Evolutionary conservation across 257 asterid species (phyloP).

Genomic region (Rubia yunnanensis): DNA sequence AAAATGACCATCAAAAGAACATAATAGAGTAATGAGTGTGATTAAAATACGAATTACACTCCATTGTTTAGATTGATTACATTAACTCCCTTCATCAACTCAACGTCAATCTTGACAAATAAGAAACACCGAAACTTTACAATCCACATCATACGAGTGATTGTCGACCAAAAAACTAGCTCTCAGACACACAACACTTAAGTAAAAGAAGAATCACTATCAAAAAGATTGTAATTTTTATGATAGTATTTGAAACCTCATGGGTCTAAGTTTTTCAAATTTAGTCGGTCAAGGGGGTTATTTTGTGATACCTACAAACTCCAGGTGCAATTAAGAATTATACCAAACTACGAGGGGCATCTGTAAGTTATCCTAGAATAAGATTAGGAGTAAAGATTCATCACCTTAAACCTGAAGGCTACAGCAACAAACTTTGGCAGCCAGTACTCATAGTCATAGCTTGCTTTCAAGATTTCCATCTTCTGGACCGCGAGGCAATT

Average conservation of each 20-base stretch:
- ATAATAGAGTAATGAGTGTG: not conserved
- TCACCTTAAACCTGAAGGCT: not conserved
- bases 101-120: not conserved
- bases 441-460: too few species aligned
- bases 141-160: not conserved
- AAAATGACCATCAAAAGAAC: too few species aligned
- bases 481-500: constrained; percentile 37
- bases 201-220: too few species aligned
- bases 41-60: not conserved
- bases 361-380: not conserved
- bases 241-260: too few species aligned
- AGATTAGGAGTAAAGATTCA: not conserved
- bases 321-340: too few species aligned
- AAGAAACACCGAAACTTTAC: not conserved
- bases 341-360: not conserved
- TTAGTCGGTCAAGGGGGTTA: not conserved
- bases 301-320: too few species aligned
- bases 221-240: too few species aligned
- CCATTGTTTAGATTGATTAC: not conserved
- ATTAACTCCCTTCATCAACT: not conserved
- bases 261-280: not conserved
- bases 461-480: constrained; percentile 41
- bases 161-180: too few species aligned
- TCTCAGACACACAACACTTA: too few species aligned
- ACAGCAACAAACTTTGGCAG: not conserved